phyloP scores from a whole-genome alignment of 2,329 filamentous ascomycete genomes.

The Fusarium anthophilum region DNA sequence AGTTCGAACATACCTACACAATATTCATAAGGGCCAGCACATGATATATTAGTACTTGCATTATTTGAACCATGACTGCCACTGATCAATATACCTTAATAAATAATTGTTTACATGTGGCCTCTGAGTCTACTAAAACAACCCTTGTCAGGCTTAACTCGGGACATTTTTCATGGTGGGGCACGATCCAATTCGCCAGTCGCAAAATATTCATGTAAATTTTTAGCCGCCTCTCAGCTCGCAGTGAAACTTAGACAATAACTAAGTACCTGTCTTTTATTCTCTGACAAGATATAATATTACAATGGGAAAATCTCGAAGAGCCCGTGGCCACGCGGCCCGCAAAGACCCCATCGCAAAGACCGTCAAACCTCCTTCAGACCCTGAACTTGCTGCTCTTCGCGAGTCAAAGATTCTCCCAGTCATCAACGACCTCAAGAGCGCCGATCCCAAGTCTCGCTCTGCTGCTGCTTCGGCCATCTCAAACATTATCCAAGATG shows the following conservation, averaged over 20 bases:
- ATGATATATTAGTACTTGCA: not conserved
- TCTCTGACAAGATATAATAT: not conserved
- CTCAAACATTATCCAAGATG: constrained; percentile 69
- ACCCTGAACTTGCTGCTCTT: constrained; percentile 71
- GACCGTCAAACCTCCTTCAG: constrained; percentile 67
- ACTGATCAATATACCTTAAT: not conserved
- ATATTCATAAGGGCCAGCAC: not conserved
- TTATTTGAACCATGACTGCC: not conserved
- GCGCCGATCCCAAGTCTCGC: constrained; percentile 66
- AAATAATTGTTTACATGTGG: not conserved
- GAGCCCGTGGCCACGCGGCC: constrained; percentile 59
- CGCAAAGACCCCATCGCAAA: constrained; percentile 67
- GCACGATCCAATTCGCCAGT: constrained; percentile 25
- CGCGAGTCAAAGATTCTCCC: constrained; percentile 72
- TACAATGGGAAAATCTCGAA: constrained; percentile 70
- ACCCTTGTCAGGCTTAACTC: constrained; percentile 16
- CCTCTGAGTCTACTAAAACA: not conserved
- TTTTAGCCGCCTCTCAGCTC: constrained; percentile 18
- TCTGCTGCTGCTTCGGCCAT: constrained; percentile 68
- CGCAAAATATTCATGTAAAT: constrained; percentile 35
- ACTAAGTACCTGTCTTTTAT: not conserved
- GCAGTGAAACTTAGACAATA: not conserved
- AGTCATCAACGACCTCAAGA: constrained; percentile 68
- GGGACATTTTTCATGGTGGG: constrained; percentile 33
- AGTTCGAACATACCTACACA: not conserved